Base-by-base conservation (phyloP, 192 early-diverging fungal species). In the Backusella tuberculispora region DNA sequence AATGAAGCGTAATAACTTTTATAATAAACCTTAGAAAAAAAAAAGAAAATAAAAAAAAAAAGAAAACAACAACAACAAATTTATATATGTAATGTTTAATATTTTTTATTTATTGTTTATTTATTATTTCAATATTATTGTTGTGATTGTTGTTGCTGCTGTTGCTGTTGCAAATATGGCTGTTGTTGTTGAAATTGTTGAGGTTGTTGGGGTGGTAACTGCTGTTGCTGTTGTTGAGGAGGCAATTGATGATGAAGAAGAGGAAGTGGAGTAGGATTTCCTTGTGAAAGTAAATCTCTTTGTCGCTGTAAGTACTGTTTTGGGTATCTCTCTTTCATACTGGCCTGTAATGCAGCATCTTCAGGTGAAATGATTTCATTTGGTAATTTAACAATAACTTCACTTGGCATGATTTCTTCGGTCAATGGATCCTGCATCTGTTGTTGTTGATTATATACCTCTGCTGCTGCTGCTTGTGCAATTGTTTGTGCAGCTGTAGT, bases 1-100 rank as follows among this genome's bases (percentile, higher is more conserved):
- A 60, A 83, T 92, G 73, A 92, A 92, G 66, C 88, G 91, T 26
- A 87, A 88, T 15, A 93, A 92, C 44, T 92, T 90, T 79, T 93
- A 89, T 77, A 93, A 91, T 71, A 87, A 88, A 63, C 53, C 74
- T 17, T 66, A 72, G 40, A 63, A 48, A 64, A n/a, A 66, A 14
- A 14, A 2, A 34, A 48, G 48, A n/a, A 66, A 14, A 14, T 0
- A 34, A 37, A 63, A 15, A 44, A 17, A 63, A 13, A 64, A 63
- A 19, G 40, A 43, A 46, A 13, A 37, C 0, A 71, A 29, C 4
- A 71, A n/a, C 29, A 19, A 4, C 48, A 13, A 37, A 71, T 9
- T 12, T 19, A 15, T 5, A 3, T 17, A 14, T 48, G 10, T 44
- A 17, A 68, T 65, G 6, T 17, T 5, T 67, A 60, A 67, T 40